These are phyloP conservation scores for Metschnikowia corniflorae DNA, from an alignment of 805 yeast genomes.

Conservation along the genomic window DNA sequence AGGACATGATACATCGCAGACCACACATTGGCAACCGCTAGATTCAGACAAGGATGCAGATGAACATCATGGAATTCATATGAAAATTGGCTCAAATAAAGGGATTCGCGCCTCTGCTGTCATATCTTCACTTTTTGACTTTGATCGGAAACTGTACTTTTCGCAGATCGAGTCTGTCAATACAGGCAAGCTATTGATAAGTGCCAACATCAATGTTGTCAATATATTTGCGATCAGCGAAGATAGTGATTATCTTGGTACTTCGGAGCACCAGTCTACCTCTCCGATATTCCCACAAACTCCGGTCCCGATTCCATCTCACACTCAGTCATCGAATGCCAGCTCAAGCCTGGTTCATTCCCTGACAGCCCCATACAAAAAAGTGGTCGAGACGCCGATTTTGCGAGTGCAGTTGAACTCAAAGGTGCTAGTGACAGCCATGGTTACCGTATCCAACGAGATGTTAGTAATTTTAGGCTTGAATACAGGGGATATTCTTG, in stretches of 20 bases:
- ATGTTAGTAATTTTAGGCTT: conserved; percentile 60
- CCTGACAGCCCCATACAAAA: conserved; percentile 21
- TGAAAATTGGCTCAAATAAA: conserved; percentile 3
- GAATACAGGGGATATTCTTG: conserved; percentile 61
- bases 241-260: conserved; percentile 21
- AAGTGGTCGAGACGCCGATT: conserved; percentile 43
- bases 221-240: conserved; percentile 42
- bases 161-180: conserved; percentile 26
- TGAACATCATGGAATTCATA: background rate
- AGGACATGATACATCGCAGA: conserved; percentile 1
- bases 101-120: conserved; percentile 3
- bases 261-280: conserved; percentile 19
- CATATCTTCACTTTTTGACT: conserved; percentile 27
- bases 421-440: conserved; percentile 37
- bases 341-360: conserved; percentile 10
- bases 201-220: conserved; percentile 48
- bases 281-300: conserved; percentile 21
- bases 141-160: conserved; percentile 29
- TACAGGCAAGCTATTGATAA: conserved; percentile 37
- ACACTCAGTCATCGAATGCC: conserved; percentile 10
- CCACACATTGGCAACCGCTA: conserved; percentile 5
- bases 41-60: conserved; percentile 2
- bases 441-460: conserved; percentile 31
- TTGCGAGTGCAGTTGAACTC: conserved; percentile 39
- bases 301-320: conserved; percentile 1